Evolutionary conservation across 2,329 filamentous ascomycete genomes (phyloP).

Genomic region (Emydomyces testavorans): DNA sequence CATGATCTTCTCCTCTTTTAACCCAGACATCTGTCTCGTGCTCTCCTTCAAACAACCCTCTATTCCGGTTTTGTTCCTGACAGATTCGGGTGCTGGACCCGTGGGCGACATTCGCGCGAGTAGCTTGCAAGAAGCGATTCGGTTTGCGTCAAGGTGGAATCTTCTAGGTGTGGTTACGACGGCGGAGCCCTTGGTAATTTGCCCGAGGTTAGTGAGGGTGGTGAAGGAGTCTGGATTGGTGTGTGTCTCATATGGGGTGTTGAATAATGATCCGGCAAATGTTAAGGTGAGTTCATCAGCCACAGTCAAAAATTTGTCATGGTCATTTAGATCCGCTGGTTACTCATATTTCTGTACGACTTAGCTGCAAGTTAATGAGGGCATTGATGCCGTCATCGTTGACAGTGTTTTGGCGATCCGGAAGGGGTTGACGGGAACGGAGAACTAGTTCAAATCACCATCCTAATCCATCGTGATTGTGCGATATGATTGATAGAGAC

Average conservation of each 20-base stretch:
- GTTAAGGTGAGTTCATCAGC: slow-evolving; percentile 58
- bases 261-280: slow-evolving; percentile 79
- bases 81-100: slow-evolving; percentile 67
- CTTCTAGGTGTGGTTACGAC: slow-evolving; percentile 79
- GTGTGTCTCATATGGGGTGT: slow-evolving; percentile 82
- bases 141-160: slow-evolving; percentile 92
- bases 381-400: slow-evolving; percentile 95
- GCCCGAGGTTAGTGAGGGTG: slow-evolving; percentile 76
- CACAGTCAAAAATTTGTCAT: slow-evolving; percentile 7
- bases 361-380: slow-evolving; percentile 79
- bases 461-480: neutral
- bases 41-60: slow-evolving; percentile 94
- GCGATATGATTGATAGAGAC: neutral
- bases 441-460: slow-evolving; percentile 8
- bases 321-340: neutral
- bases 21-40: slow-evolving; percentile 89
- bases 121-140: slow-evolving; percentile 86
- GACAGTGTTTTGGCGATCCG: slow-evolving; percentile 88
- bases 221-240: slow-evolving; percentile 91
- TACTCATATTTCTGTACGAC: slow-evolving; percentile 4
- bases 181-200: slow-evolving; percentile 79
- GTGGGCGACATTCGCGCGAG: slow-evolving; percentile 84
- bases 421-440: slow-evolving; percentile 60
- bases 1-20: slow-evolving; percentile 94
- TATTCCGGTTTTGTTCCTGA: slow-evolving; percentile 89